These are phyloP conservation scores for Aspergillus intermedius DNA, from an alignment of 2,329 filamentous ascomycete species.

Conservation along the genomic window DNA sequence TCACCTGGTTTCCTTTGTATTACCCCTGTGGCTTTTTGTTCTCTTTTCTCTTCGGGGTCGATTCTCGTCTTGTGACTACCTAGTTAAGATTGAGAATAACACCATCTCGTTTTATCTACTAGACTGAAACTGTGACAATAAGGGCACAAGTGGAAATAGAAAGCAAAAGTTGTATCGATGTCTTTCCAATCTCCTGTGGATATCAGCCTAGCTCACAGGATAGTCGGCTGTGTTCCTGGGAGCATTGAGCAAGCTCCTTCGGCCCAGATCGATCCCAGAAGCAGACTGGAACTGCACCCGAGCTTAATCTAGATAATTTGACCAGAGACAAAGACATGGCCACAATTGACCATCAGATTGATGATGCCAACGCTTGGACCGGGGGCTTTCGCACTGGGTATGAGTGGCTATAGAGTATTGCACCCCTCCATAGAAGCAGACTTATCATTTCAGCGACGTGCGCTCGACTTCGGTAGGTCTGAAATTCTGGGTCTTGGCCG, in stretches of 20 bases:
- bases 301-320: neutral
- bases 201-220: too few relatives aligned
- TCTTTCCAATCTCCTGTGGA: neutral
- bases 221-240: neutral
- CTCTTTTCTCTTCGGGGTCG: too few relatives aligned
- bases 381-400: neutral
- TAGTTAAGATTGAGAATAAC: too few relatives aligned
- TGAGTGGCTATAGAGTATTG: too few relatives aligned
- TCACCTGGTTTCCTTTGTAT: too few relatives aligned
- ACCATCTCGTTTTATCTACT: too few relatives aligned
- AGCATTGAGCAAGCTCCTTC: neutral
- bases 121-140: too few relatives aligned
- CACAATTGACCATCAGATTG: neutral
- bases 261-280: neutral
- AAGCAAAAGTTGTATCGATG: too few relatives aligned
- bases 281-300: too few relatives aligned
- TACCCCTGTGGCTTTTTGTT: too few relatives aligned
- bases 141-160: too few relatives aligned
- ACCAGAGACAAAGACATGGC: neutral
- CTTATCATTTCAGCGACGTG: constrained; percentile 46
- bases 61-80: too few relatives aligned
- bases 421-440: constrained; percentile 24
- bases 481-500: constrained; percentile 32
- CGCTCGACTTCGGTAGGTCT: constrained; percentile 38
- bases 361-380: neutral